Evolutionary conservation across 2,329 filamentous ascomycete genomes (phyloP), one percentile per base, ranked within the genome.

Genomic region (Aspergillus novoparasiticus): DNA sequence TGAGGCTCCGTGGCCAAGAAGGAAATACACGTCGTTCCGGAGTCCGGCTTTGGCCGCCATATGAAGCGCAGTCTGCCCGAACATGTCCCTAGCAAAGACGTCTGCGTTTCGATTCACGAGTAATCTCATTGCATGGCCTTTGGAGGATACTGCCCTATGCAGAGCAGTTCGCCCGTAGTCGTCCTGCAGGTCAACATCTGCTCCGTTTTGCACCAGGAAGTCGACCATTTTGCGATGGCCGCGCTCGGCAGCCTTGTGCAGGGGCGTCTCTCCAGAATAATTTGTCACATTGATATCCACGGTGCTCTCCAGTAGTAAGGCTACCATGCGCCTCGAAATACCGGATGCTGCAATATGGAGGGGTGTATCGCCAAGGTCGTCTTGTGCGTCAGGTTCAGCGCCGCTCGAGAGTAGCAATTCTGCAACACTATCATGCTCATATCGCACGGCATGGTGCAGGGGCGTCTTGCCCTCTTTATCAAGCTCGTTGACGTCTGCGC

Each of bases 151-250:
- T 11, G 70, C 67, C 50, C 66, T 66, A 56, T 71, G 70, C 54
- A 72, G 36, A 10, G 69, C 60, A 2, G 70, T 71, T 6, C 54
- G 57, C 45, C 66, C 64, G 46, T 67, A 70, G 39, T 70, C 67
- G 58, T 76, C 72, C 11, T 66, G 59, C 10, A 68, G 54, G 6
- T 72, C 66, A 43, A 75, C 64, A 58, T 73, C 63, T 10, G 71
- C 71, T 23, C 68, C 70, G 14, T 64, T 68, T 21, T 69, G 63
- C 19, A 76, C 60, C 26, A 78, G 59, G 41, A 73, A 67, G 21
- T 70, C 65, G 16, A 75, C 72, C 39, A 73, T 67, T 21, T 74
- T 69, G 3, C 67, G 67, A 58, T 72, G 69, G 5, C 73, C 74
- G 16, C 68, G 63, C 23, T 71, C 62, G 12, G 70, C 70, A 21